Conservation (phyloP, 2,329 filamentous ascomycete species). For the Chalaropsis thielavioides region DNA sequence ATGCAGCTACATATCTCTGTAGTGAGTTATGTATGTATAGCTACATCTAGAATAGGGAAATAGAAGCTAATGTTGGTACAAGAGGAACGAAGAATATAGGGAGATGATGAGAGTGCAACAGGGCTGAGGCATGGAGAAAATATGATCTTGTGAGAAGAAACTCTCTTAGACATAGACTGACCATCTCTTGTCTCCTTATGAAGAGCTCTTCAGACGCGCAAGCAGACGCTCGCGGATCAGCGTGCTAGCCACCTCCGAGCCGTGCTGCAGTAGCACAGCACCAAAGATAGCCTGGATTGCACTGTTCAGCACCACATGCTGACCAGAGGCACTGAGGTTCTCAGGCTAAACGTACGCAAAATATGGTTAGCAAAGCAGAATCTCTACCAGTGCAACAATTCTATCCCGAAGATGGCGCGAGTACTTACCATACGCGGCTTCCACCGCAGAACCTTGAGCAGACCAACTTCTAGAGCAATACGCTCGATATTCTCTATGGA, state of each 20-base stretch:
- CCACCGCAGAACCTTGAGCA: conserved; percentile 72
- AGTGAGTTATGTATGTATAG: neutral
- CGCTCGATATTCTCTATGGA: conserved; percentile 50
- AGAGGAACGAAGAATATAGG: neutral
- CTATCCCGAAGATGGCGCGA: neutral
- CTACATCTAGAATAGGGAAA: neutral
- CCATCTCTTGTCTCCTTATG: neutral
- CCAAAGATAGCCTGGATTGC: conserved; percentile 76
- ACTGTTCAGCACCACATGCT: conserved; percentile 59
- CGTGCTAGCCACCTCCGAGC: conserved; percentile 60
- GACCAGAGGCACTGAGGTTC: conserved; percentile 57
- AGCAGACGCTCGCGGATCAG: conserved; percentile 66
- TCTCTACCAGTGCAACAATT: neutral
- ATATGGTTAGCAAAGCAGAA: conserved; percentile 7
- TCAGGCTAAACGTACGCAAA: conserved; percentile 32
- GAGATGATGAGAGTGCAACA: neutral
- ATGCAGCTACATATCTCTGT: neutral
- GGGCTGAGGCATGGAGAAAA: neutral
- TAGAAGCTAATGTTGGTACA: conserved; percentile 3
- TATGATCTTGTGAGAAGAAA: neutral
- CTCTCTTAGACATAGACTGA: neutral
- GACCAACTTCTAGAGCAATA: conserved; percentile 54
- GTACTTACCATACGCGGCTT: conserved; percentile 61
- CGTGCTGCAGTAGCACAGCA: conserved; percentile 76
- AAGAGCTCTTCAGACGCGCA: conserved; percentile 16